phyloP scores from a whole-genome alignment of 2,329 filamentous ascomycete species.

The Xylariomycetidae sp. region DNA sequence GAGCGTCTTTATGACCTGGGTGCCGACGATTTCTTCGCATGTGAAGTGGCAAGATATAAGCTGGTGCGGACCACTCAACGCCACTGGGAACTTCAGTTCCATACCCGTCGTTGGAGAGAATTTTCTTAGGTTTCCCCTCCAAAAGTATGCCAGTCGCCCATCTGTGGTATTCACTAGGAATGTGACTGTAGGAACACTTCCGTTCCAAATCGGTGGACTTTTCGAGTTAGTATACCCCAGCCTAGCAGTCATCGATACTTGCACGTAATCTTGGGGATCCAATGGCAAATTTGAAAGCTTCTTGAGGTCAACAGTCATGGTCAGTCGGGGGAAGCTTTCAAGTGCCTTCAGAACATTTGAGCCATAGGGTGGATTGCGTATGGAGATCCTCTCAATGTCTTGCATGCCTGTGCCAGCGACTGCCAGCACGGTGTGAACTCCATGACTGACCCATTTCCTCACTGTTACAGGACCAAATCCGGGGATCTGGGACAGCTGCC shows the following conservation, averaged over 20 bases:
- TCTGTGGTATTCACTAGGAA: conserved; percentile 69
- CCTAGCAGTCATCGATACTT: conserved; percentile 59
- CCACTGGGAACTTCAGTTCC: conserved; percentile 55
- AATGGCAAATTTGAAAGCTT: conserved; percentile 26
- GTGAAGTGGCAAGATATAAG: conserved; percentile 65
- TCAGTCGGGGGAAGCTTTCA: conserved; percentile 62
- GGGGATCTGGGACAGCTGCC: conserved; percentile 79
- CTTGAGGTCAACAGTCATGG: conserved; percentile 33
- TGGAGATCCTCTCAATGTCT: conserved; percentile 71
- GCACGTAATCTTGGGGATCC: conserved; percentile 39
- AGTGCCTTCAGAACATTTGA: conserved; percentile 61
- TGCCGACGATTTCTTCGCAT: conserved; percentile 79
- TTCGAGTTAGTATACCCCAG: conserved; percentile 69
- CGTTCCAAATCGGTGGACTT: conserved; percentile 55
- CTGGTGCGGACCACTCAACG: conserved; percentile 49
- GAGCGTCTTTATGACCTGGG: conserved; percentile 30
- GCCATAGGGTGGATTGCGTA: conserved; percentile 80
- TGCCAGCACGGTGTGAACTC: conserved; percentile 66
- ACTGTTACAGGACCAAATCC: conserved; percentile 72
- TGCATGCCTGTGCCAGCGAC: conserved; percentile 63
- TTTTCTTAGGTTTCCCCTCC: conserved; percentile 57
- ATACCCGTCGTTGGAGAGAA: conserved; percentile 54
- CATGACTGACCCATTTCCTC: conserved; percentile 66
- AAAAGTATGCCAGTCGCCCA: conserved; percentile 66
- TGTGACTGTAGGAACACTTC: conserved; percentile 63